Percentiles rank a stretch among this genome's conserved stretches.
These are phyloP conservation scores for Penicillium palitans DNA, from an alignment of 2,329 filamentous ascomycete genomes.

Conservation along the genomic window DNA sequence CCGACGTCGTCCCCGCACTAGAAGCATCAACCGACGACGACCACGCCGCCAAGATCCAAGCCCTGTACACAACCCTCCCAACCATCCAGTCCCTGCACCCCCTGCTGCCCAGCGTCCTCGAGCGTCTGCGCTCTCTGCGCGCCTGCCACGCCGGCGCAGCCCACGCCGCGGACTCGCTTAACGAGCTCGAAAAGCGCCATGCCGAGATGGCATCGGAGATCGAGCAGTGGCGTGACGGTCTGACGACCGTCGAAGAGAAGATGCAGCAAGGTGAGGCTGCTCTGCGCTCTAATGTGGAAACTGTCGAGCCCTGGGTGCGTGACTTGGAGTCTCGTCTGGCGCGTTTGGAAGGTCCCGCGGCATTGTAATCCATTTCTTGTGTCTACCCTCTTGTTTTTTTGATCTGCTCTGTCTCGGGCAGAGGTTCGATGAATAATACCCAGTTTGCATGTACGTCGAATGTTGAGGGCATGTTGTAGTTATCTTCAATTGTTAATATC, in stretches of 20 bases:
- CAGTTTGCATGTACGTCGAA: constrained; percentile 20
- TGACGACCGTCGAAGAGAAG: constrained; percentile 74
- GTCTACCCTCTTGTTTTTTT: constrained; percentile 8
- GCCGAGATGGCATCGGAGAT: constrained; percentile 80
- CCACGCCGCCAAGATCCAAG: constrained; percentile 82
- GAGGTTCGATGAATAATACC: constrained; percentile 28
- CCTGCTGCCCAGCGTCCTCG: constrained; percentile 78
- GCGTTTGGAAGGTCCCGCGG: constrained; percentile 49
- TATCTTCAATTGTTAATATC: constrained; percentile 7
- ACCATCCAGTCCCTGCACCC: constrained; percentile 86
- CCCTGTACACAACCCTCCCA: constrained; percentile 82
- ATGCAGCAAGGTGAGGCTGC: constrained; percentile 68
- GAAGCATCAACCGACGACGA: constrained; percentile 59
- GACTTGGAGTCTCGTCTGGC: constrained; percentile 77
- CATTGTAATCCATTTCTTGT: constrained; percentile 10
- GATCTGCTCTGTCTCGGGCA: constrained; percentile 3
- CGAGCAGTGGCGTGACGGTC: constrained; percentile 77
- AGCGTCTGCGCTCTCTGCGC: constrained; percentile 78
- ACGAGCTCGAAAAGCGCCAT: constrained; percentile 75
- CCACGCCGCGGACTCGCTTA: constrained; percentile 73
- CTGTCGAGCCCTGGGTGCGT: constrained; percentile 87
- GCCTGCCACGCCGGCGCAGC: constrained; percentile 86
- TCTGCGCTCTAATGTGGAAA: constrained; percentile 76
- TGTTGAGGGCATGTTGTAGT: constrained; percentile 8
- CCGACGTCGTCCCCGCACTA: constrained; percentile 24